These are phyloP conservation scores for Guadua angustifolia DNA, from an alignment of 176 grass and related monocot genomes.

Conservation along the genomic window DNA sequence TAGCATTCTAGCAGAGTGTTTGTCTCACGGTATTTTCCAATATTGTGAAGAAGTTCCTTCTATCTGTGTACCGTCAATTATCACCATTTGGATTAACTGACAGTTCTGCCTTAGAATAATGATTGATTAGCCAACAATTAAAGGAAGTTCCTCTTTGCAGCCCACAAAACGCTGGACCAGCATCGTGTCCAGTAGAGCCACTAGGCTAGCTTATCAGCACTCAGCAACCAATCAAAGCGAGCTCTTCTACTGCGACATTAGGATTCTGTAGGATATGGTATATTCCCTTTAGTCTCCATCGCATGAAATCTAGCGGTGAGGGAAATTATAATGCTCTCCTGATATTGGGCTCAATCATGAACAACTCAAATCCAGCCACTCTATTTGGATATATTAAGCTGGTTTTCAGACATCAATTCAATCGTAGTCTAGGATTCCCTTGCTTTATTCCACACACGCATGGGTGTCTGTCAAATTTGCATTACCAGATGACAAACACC, in stretches of 20 bases:
- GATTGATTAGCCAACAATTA: background rate
- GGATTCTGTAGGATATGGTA: background rate
- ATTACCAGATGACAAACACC: background rate
- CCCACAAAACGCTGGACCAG: no score
- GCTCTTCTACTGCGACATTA: background rate
- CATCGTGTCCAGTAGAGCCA: no score
- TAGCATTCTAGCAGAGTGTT: background rate
- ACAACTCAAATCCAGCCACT: background rate
- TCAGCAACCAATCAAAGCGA: background rate
- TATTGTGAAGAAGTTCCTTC: background rate
- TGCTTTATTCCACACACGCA: background rate
- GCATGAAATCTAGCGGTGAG: background rate
- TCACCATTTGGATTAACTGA: background rate
- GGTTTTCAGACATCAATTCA: background rate
- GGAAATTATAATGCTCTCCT: constrained; percentile 1
- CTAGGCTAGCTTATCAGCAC: background rate
- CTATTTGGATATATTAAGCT: background rate
- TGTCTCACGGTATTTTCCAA: background rate
- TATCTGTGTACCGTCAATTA: background rate
- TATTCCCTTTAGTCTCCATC: background rate
- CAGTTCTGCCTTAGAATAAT: background rate
- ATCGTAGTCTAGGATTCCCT: background rate
- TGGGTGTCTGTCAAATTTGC: background rate
- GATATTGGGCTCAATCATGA: background rate
- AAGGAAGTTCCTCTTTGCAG: no score